Evolutionary conservation across 2,329 filamentous ascomycete genomes (phyloP).

Genomic region (Penicillium frequentans): DNA sequence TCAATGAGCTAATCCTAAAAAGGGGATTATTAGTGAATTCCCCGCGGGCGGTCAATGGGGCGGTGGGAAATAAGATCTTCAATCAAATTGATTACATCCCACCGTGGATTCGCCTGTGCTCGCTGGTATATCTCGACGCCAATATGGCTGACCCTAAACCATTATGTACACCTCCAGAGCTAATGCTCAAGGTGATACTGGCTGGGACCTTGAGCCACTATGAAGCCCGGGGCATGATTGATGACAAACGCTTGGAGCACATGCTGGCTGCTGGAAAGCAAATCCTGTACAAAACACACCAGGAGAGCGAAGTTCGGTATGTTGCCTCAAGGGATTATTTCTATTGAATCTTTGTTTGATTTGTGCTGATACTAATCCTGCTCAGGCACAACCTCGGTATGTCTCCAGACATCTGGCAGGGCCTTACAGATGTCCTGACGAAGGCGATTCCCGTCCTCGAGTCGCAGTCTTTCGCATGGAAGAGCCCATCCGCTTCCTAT

Average conservation of each 20-base stretch:
- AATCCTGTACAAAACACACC: slow-evolving; percentile 59
- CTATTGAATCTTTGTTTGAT: neutral
- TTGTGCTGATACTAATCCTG: slow-evolving; percentile 2
- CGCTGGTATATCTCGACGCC: neutral
- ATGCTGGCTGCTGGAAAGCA: slow-evolving; percentile 61
- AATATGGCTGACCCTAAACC: slow-evolving; percentile 40
- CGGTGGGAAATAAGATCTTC: slow-evolving; percentile 6
- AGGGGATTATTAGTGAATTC: neutral
- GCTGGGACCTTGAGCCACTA: slow-evolving; percentile 58
- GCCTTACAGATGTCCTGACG: slow-evolving; percentile 57
- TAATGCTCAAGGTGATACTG: slow-evolving; percentile 50
- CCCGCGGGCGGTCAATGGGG: slow-evolving; percentile 9
- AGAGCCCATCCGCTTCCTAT: slow-evolving; percentile 58
- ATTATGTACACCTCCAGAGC: slow-evolving; percentile 47
- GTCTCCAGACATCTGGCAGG: slow-evolving; percentile 59
- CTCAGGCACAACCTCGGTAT: slow-evolving; percentile 57
- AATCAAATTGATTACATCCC: slow-evolving; percentile 14
- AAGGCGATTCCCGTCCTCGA: slow-evolving; percentile 63
- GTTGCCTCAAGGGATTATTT: neutral
- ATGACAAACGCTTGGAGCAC: slow-evolving; percentile 57
- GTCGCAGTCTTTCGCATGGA: slow-evolving; percentile 61
- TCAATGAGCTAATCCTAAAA: neutral
- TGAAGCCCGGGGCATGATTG: slow-evolving; percentile 60
- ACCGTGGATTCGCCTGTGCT: neutral
- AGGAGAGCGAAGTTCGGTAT: slow-evolving; percentile 56